phyloP scores from a whole-genome alignment of 2,329 filamentous ascomycete species.

The Botrytis deweyae region DNA sequence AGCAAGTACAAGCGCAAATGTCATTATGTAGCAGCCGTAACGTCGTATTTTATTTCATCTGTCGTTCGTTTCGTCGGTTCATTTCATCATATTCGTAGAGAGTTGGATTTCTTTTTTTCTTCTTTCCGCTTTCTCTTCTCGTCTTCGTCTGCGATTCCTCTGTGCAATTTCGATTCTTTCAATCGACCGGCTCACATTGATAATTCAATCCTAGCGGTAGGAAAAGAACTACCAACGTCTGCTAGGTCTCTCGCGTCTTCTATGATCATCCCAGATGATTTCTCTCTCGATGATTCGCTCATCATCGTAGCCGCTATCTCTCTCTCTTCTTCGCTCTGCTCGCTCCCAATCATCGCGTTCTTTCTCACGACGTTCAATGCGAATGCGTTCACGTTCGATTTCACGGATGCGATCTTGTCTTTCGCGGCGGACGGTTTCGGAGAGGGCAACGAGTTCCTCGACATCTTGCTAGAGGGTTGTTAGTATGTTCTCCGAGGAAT shows the following conservation, averaged over 20 bases:
- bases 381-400: conserved; percentile 54
- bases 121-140: not conserved
- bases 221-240: conserved; percentile 15
- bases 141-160: not conserved
- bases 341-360: conserved; percentile 42
- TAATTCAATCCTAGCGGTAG: not conserved
- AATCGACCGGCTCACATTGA: not conserved
- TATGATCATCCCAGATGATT: conserved; percentile 56
- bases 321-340: conserved; percentile 27
- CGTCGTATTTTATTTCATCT: conserved; percentile 7
- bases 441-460: conserved; percentile 75
- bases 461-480: conserved; percentile 71
- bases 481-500: conserved; percentile 34
- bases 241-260: conserved; percentile 16
- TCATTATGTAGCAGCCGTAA: conserved; percentile 17
- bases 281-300: conserved; percentile 68
- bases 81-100: conserved; percentile 17
- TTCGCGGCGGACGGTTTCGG: conserved; percentile 73
- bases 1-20: conserved; percentile 4
- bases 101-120: not conserved
- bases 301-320: conserved; percentile 51
- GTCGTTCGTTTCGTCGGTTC: conserved; percentile 10
- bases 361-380: conserved; percentile 53
- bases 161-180: not conserved
- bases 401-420: conserved; percentile 54